Base-by-base conservation (phyloP, 1,139 yeast species). In the Scheffersomyces stambukii region DNA sequence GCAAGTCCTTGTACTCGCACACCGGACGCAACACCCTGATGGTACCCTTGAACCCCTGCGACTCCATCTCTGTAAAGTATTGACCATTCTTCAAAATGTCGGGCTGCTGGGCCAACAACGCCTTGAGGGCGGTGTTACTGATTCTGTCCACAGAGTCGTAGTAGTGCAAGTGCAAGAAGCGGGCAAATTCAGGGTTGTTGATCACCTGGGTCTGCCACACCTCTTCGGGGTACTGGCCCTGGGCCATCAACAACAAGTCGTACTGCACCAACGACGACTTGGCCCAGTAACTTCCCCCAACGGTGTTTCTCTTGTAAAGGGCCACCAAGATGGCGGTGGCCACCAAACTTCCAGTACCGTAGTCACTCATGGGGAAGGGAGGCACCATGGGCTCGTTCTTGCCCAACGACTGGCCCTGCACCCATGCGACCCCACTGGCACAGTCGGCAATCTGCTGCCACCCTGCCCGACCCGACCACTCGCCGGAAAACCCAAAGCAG, bases 401-500 rank as follows among this genome's bases (percentile, higher is more conserved):
- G n/a, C 57, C 56, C 25, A 56, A 31, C 8, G 50, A 43, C 21
- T 34, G 30, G 8, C 62, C 62, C 29, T 56, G 62, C n/a, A 41
- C 31, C 53, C 54, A 55, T 3, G 60, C 59, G 21, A 55, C 52
- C 3, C 62, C 62, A 21, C 54, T 42, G 15, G 42, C 56, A 41
- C 58, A 52, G 36, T 56, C 62, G 12, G 60, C 55, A 31, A 56
- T 56, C 35, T 56, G 62, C 37, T 56, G 62, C 62, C 62, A 56
- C 9, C 62, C 62, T n/a, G 61, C 44, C 16, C 62, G 35, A 21
- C 41, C 44, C 5, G 48, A 25, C 54, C 57, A 56, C 27, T 46
- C 54, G 13, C 61, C 61, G 19, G 38, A 36, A 29, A 48, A 56
- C 10, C 61, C 61, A 37, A 52, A 55, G 33, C 61, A 55, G 37